A percentile compares a stretch with the other conserved stretches of the same genome.
Conservation (phyloP, 352 stramenopile species). For the Pythium dissotocum region DNA sequence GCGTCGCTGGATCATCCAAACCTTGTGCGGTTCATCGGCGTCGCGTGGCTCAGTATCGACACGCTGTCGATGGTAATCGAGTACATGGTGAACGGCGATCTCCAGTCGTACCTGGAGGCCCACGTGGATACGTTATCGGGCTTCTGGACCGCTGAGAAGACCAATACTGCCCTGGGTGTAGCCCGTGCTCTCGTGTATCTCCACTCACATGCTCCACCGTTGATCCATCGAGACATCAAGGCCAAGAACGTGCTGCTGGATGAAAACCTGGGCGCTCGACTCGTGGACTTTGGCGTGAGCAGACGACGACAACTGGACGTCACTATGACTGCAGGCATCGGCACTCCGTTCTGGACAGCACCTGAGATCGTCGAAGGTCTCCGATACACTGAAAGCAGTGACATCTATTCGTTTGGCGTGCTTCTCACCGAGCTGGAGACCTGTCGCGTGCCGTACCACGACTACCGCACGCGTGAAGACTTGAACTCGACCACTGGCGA, state of each 20-base stretch:
- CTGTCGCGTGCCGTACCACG: constrained; percentile 10
- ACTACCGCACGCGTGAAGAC: constrained; percentile 27
- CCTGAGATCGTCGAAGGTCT: constrained; percentile 19
- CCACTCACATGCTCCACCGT: constrained; percentile 24
- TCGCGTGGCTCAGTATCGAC: constrained; percentile 49
- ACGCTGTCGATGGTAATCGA: constrained; percentile 56
- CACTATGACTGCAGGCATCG: constrained; percentile 23
- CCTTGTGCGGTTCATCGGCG: constrained; percentile 48
- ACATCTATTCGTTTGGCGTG: constrained; percentile 26
- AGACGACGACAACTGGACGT: constrained; percentile 9
- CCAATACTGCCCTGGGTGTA: constrained; percentile 40
- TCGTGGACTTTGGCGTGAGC: constrained; percentile 49
- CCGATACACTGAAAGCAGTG: constrained; percentile 17
- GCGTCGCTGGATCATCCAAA: constrained; percentile 47
- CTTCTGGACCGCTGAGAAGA: constrained; percentile 40
- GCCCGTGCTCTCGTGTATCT: constrained; percentile 39
- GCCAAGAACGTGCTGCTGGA: constrained; percentile 28
- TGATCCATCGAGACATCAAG: constrained; percentile 28
- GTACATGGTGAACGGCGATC: constrained; percentile 49
- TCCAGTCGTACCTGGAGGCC: constrained; percentile 40
- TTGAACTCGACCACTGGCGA: constrained; percentile 1
- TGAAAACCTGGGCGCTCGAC: constrained; percentile 31
- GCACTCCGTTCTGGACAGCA: constrained; percentile 22
- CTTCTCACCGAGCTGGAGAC: constrained; percentile 22
- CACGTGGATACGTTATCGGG: constrained; percentile 31